Evolutionary conservation across 163 green algal species (phyloP), one percentile per base, ranked within the genome.

Genomic region (Trebouxia gelatinosa): DNA sequence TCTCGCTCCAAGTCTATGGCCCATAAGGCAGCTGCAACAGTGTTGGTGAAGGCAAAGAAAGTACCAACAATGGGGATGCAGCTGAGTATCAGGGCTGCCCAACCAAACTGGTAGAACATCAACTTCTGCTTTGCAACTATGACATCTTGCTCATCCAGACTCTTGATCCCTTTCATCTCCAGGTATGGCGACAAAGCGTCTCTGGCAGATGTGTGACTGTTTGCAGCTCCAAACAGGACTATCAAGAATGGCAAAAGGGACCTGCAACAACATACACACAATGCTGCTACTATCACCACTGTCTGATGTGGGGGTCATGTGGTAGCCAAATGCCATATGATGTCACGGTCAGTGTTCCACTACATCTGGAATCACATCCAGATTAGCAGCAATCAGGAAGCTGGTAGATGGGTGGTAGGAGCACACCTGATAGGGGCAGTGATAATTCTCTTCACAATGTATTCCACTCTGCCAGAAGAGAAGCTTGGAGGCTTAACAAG

Each of bases 91-190:
- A 77, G 48, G 16, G 70, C 70, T 50, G 70, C 46, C 40, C 70
- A 58, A 6, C 70, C 70, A 77, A 77, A 77, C 46, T 77, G 70
- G 29, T 65, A 59, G 29, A 77, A 77, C 43, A 48, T 48, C 4
- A 64, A 37, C 31, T 59, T 64, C 46, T 77, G 43, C 43, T 48
- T 77, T 9, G 28, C 70, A 16, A 64, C 70, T 23, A 77, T n/a
- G 11, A 32, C 46, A 38, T 77, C 70, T 31, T 66, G 43, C 48
- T 77, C 70, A 32, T 48, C 43, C 35, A 31, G 31, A 17, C 19
- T 48, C 17, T 29, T 29, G 0, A 65, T 13, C 17, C 70, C 70
- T 31, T 77, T 77, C 46, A 77, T 65, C 31, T 66, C 50, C 28
- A 77, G 29, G 29, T 77, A 77, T n/a, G 70, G 70, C 31, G 28